Percentiles rank a stretch among this genome's conserved stretches.
Evolutionary conservation across 1,284 basidiomycete genomes (phyloP).

Genomic region (Ceratobasidium sp.): DNA sequence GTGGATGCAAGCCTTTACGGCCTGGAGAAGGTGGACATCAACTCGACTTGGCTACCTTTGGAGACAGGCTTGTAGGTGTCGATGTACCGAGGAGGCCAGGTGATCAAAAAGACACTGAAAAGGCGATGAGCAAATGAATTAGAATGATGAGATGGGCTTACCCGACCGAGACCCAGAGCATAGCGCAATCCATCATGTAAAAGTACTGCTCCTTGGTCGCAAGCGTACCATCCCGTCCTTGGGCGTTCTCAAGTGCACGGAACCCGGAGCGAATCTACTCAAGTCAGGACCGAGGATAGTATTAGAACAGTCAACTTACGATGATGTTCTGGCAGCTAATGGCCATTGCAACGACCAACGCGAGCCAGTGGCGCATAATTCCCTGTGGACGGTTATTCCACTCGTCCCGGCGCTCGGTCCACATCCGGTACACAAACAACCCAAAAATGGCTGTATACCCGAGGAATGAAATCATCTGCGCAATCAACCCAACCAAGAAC

Average conservation of each 20-base stretch:
- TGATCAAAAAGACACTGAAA: conserved; percentile 2
- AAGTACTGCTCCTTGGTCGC: conserved; percentile 5
- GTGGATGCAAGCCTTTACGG: background rate
- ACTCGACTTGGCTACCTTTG: background rate
- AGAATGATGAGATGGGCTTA: background rate
- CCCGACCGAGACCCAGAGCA: background rate
- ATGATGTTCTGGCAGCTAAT: conserved; percentile 71
- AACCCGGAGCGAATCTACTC: background rate
- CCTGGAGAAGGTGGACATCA: background rate
- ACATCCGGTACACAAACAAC: conserved; percentile 65
- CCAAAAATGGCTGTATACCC: conserved; percentile 64
- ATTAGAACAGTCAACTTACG: conserved; percentile 49
- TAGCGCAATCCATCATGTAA: background rate
- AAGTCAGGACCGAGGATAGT: background rate
- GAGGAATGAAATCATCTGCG: conserved; percentile 70
- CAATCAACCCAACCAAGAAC: conserved; percentile 66
- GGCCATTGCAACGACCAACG: conserved; percentile 59
- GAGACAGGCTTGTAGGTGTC: background rate
- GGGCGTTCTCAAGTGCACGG: background rate
- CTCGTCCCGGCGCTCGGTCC: conserved; percentile 45
- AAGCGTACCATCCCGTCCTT: background rate
- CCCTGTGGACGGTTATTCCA: conserved; percentile 22
- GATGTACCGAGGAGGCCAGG: conserved; percentile 8
- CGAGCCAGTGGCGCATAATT: conserved; percentile 67
- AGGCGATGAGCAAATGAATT: background rate